Conservation (phyloP, 1,284 basidiomycete genomes). For the Ganoderma lingzhi region DNA sequence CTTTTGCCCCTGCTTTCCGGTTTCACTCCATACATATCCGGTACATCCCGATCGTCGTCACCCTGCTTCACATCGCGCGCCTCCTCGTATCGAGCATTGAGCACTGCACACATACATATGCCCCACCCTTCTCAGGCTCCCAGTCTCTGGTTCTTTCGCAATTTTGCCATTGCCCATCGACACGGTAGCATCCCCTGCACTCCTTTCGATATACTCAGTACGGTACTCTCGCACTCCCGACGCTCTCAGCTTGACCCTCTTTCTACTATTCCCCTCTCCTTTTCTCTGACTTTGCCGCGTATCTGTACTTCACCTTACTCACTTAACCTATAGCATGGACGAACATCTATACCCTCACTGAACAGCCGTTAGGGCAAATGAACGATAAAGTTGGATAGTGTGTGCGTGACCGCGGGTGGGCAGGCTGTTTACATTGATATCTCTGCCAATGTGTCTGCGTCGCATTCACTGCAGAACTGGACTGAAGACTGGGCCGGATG, state of each 20-base stretch:
- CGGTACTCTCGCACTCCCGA: constrained; percentile 20
- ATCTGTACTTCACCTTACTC: constrained; percentile 41
- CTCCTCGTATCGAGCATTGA: constrained; percentile 11
- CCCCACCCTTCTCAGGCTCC: constrained; percentile 9
- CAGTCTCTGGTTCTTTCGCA: constrained; percentile 20
- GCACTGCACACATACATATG: constrained; percentile 19
- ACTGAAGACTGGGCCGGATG: background rate
- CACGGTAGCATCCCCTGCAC: constrained; percentile 25
- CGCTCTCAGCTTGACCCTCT: constrained; percentile 25
- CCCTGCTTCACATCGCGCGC: constrained; percentile 8
- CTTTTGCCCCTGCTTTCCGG: constrained; percentile 9
- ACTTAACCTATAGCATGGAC: constrained; percentile 41
- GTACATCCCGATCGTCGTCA: constrained; percentile 5
- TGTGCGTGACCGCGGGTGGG: background rate
- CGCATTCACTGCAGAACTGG: background rate
- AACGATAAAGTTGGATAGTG: constrained; percentile 25
- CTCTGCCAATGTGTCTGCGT: background rate
- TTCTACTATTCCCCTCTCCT: constrained; percentile 24
- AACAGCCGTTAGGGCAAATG: constrained; percentile 34
- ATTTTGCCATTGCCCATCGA: constrained; percentile 17
- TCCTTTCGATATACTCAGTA: constrained; percentile 34
- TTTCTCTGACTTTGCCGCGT: constrained; percentile 30
- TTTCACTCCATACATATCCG: constrained; percentile 1
- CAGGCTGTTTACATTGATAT: background rate
- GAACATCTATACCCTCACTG: constrained; percentile 38